phyloP scores from a whole-genome alignment of 352 stramenopile species.

The Phytopythium litorale region DNA sequence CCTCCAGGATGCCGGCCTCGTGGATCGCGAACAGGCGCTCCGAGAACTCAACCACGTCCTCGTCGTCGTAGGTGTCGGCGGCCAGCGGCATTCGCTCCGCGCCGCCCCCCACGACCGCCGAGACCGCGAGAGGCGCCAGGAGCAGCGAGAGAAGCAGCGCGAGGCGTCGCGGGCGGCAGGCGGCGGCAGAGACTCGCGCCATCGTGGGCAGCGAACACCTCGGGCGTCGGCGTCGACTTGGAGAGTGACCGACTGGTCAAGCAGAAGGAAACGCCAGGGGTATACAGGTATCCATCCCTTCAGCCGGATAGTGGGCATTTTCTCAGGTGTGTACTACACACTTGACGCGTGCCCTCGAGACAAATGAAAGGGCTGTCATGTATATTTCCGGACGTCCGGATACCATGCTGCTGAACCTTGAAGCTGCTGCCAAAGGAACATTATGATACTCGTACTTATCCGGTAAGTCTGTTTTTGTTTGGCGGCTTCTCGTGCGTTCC shows the following conservation, averaged over 20 bases:
- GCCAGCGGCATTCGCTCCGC: neutral
- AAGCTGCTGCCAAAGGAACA: no score
- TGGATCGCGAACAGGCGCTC: conserved; percentile 5
- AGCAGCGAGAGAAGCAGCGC: neutral
- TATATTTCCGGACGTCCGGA: no score
- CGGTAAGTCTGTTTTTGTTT: no score
- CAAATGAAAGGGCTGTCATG: no score
- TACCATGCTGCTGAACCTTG: no score
- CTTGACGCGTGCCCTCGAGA: neutral
- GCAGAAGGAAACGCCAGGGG: neutral
- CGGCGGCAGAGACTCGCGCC: neutral
- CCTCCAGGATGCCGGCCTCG: conserved; percentile 2
- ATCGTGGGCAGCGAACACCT: neutral
- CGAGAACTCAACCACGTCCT: neutral
- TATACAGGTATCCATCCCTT: conserved; percentile 5
- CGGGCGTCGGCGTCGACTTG: neutral
- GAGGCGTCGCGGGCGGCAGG: neutral
- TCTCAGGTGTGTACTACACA: conserved; percentile 4
- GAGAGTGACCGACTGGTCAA: neutral
- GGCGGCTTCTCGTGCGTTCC: no score
- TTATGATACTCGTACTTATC: no score
- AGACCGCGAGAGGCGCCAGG: neutral
- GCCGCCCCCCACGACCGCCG: neutral
- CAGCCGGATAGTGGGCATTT: neutral
- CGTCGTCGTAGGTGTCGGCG: neutral